phyloP scores from a whole-genome alignment of 129 eudicot species.

The Centaurea solstitialis region DNA sequence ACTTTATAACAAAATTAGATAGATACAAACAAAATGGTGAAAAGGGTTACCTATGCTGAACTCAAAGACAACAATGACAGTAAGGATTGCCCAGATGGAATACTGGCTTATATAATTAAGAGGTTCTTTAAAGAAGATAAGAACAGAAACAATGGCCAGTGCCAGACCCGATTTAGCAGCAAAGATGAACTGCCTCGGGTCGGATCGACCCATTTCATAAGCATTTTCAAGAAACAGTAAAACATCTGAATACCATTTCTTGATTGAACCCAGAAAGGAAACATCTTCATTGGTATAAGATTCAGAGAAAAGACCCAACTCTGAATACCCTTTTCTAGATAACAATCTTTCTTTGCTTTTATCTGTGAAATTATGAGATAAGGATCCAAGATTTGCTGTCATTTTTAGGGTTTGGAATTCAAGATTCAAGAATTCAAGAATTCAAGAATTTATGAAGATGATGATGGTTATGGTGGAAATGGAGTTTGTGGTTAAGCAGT shows the following conservation, averaged over 20 bases:
- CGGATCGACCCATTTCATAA: conserved; percentile 74
- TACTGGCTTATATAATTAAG: conserved; percentile 47
- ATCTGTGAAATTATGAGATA: conserved; percentile 51
- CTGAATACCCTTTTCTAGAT: conserved; percentile 39
- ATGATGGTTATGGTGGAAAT: neutral
- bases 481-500: neutral
- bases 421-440: too few species aligned
- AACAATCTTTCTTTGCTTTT: conserved; percentile 58
- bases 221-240: conserved; percentile 33
- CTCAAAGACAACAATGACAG: conserved; percentile 94
- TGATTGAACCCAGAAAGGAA: conserved; percentile 29
- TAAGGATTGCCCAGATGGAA: conserved; percentile 93
- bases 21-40: neutral
- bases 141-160: conserved; percentile 74
- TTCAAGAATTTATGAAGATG: neutral
- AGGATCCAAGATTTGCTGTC: conserved; percentile 49
- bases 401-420: conserved; percentile 17
- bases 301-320: conserved; percentile 41
- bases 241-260: conserved; percentile 34
- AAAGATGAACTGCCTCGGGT: conserved; percentile 78
- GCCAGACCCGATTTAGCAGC: conserved; percentile 90
- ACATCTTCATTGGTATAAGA: conserved; percentile 17
- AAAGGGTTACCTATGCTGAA: conserved; percentile 75
- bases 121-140: conserved; percentile 84
- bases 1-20: conserved; percentile 1